A percentile compares a stretch with the other conserved stretches of the same genome.
Evolutionary conservation across 2,329 filamentous ascomycete genomes (phyloP).

Genomic region (Colletotrichum horii): DNA sequence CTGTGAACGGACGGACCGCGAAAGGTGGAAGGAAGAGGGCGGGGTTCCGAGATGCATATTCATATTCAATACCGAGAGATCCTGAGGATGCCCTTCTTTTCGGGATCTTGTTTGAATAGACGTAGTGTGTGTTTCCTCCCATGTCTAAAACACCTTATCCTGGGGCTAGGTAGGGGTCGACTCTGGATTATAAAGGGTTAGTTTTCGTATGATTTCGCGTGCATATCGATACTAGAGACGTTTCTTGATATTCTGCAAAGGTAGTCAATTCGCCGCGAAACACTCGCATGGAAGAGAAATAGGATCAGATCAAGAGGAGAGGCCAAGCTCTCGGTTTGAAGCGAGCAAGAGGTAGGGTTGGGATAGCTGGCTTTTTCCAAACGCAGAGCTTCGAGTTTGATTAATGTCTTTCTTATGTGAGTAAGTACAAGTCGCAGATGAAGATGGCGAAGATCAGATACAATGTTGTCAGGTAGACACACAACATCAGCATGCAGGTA

Average conservation of each 20-base stretch:
- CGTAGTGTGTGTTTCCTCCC: not conserved
- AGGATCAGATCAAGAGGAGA: not conserved
- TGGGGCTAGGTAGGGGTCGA: accelerated
- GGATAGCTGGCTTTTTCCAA: accelerated
- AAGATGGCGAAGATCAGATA: accelerated
- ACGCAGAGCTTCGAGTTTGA: accelerated
- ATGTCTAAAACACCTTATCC: not conserved
- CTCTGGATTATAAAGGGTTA: accelerated
- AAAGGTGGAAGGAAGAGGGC: not conserved
- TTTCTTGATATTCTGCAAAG: not conserved
- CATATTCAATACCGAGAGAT: not conserved
- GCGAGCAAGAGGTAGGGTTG: not conserved
- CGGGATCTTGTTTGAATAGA: not conserved
- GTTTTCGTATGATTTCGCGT: not conserved
- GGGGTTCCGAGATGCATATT: too few relatives aligned
- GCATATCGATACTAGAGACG: not conserved
- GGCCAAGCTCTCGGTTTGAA: not conserved
- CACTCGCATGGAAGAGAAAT: not conserved
- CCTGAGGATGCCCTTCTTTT: not conserved
- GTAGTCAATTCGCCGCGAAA: not conserved
- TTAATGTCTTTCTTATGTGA: accelerated
- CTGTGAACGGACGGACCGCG: accelerated
- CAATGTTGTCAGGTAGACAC: accelerated
- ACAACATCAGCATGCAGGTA: accelerated
- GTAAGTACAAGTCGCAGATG: not conserved